Conservation (phyloP, 2,329 filamentous ascomycete species). For the Claviceps monticola region DNA sequence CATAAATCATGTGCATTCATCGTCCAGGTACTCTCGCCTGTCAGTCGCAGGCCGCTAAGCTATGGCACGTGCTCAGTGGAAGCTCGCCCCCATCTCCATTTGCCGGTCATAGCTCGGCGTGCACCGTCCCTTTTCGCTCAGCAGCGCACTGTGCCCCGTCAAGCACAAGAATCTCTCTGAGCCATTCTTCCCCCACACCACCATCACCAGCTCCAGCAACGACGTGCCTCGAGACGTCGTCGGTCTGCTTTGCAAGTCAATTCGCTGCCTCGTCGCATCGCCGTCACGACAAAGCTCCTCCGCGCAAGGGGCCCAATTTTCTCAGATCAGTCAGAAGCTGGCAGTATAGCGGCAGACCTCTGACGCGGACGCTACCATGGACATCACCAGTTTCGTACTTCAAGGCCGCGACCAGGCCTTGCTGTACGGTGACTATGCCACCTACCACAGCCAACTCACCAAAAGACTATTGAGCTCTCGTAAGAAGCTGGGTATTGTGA, state of each 20-base stretch:
- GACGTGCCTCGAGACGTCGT: background rate
- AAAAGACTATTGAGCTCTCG: constrained; percentile 71
- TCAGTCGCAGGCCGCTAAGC: no score
- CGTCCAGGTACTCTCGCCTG: no score
- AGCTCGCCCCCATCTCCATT: no score
- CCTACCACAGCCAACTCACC: constrained; percentile 67
- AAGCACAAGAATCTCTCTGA: background rate
- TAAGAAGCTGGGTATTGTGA: constrained; percentile 73
- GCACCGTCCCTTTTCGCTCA: background rate
- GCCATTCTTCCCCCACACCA: background rate
- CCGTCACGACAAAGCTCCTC: background rate
- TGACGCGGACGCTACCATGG: constrained; percentile 41
- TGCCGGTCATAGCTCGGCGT: background rate
- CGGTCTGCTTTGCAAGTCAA: background rate
- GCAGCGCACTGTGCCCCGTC: background rate
- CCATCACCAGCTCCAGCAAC: background rate
- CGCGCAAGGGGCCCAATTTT: background rate
- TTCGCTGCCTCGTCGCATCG: background rate
- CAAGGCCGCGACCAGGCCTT: constrained; percentile 70
- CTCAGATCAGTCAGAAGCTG: background rate
- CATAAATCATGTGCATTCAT: no score
- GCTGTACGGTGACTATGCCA: constrained; percentile 75
- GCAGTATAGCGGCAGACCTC: constrained; percentile 43
- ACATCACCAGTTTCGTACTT: constrained; percentile 76
- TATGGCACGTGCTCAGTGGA: no score